Base-by-base conservation (phyloP, 2,329 filamentous ascomycete genomes). In the Xylariaceae sp. region DNA sequence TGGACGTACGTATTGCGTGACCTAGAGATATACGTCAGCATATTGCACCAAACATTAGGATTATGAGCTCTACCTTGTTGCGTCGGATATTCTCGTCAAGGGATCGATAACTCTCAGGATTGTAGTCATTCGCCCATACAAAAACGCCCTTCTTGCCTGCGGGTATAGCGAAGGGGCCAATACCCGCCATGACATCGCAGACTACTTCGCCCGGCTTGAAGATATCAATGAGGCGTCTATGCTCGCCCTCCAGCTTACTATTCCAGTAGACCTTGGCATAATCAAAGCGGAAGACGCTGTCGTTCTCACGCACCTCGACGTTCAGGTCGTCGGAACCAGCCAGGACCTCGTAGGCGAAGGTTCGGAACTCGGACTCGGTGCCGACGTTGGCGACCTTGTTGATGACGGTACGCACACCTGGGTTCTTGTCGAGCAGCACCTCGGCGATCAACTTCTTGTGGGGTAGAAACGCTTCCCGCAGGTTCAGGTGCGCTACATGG, bases 211-310 rank as follows among this genome's bases (percentile, higher is more conserved):
- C 92, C 6, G 88, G 85, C 50, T 84, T 76, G 77, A 97, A 97
- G 49, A 87, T 75, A 46, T 81, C 77, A 54, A 93, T 84, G 13
- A 97, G 77, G 3, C 94, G 82, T 60, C 87, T 85, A 73, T 99
- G 94, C 73, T 99, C 94, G 0, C 86, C 89, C 66, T 95, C 88
- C 11, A 99, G 83, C 62, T 93, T 86, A 66, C 86, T 92, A 74
- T 99, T 99, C 93, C 93, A 99, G 79, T 99, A 99, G 3, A 99
- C 94, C 64, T 95, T 95, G 58, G 89, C 84, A 72, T 96, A 99
- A 76, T 99, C 90, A 72, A 99, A 97, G 50, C 81, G 80, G 76
- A 96, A 99, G n/a, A 81, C 77, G 75, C 94, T 97, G 56, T 85
- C 83, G 64, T 89, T 88, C 74, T 97, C 92, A 60, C 83, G 84